Percentiles rank a stretch among this genome's conserved stretches.
Conservation (phyloP, 1,139 yeast species). For the Ogataea hybrid region DNA sequence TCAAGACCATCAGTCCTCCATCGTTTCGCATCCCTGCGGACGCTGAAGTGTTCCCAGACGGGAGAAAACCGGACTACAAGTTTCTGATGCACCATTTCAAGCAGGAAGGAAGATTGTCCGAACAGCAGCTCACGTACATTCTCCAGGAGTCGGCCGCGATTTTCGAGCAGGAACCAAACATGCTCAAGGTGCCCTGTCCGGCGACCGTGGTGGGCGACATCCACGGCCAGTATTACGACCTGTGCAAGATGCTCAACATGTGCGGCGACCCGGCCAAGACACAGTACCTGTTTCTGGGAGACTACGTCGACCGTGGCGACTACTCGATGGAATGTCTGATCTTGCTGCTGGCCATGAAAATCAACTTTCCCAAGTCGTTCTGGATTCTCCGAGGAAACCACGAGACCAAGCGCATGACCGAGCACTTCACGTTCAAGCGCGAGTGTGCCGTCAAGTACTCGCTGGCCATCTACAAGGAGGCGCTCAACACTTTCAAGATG, state of each 20-base stretch:
- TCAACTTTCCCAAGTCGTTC: conserved; percentile 66
- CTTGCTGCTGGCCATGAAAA: conserved; percentile 73
- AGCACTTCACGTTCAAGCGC: conserved; percentile 91
- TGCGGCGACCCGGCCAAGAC: conserved; percentile 86
- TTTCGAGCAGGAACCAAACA: conserved; percentile 72
- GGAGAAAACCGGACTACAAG: conserved; percentile 68
- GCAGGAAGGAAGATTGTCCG: conserved; percentile 79
- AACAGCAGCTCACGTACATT: conserved; percentile 69
- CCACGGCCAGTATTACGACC: conserved; percentile 93
- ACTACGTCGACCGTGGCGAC: conserved; percentile 95
- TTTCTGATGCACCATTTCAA: conserved; percentile 74
- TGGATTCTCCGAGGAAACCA: conserved; percentile 92
- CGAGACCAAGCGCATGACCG: conserved; percentile 94
- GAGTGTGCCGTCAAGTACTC: conserved; percentile 91
- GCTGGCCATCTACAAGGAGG: conserved; percentile 70
- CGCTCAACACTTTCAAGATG: conserved; percentile 78
- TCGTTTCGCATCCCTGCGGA: conserved; percentile 65
- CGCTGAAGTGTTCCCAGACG: conserved; percentile 57
- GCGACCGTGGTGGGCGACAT: conserved; percentile 96
- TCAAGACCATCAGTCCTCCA: conserved; percentile 64
- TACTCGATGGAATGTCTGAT: conserved; percentile 97
- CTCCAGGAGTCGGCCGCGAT: conserved; percentile 61
- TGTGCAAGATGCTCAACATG: conserved; percentile 86
- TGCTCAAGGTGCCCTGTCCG: conserved; percentile 84
- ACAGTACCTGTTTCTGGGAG: conserved; percentile 87